Percentiles rank a stretch among this genome's conserved stretches.
Evolutionary conservation across 768 basidiomycete species (phyloP).

Genomic region (Scleroderma bovista): DNA sequence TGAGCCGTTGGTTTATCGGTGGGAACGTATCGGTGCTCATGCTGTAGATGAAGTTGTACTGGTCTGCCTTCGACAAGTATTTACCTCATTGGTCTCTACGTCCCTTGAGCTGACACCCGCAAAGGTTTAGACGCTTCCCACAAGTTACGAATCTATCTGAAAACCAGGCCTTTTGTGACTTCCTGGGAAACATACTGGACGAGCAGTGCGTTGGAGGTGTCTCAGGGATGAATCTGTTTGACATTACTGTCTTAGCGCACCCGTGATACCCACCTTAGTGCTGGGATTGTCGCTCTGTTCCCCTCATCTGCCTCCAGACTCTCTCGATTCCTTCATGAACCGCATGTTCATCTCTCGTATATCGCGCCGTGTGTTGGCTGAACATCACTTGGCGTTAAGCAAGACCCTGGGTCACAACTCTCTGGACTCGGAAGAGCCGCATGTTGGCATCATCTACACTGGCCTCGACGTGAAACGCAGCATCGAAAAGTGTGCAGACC

Average conservation of each 20-base stretch:
- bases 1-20: conserved; percentile 30
- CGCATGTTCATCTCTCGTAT: conserved; percentile 90
- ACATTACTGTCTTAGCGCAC: conserved; percentile 42
- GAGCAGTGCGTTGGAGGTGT: conserved; percentile 59
- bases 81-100: conserved; percentile 5
- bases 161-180: conserved; percentile 74
- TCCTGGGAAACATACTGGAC: conserved; percentile 55
- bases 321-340: conserved; percentile 81
- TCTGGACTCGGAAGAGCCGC: conserved; percentile 42
- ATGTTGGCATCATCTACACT: conserved; percentile 85
- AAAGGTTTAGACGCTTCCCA: conserved; percentile 70
- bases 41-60: conserved; percentile 58
- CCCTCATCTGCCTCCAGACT: conserved; percentile 69
- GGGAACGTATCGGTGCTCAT: neutral
- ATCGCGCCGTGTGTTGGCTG: conserved; percentile 81
- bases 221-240: conserved; percentile 1
- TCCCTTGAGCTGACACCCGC: conserved; percentile 10
- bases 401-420: conserved; percentile 39
- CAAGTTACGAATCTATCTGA: conserved; percentile 65
- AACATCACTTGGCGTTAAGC: conserved; percentile 84
- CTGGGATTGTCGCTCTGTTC: conserved; percentile 85
- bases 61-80: conserved; percentile 82
- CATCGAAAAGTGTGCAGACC: conserved; percentile 59
- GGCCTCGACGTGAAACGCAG: conserved; percentile 63
- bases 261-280: conserved; percentile 75